phyloP scores from a whole-genome alignment of 2,329 filamentous ascomycete genomes.

The Fusarium globosum region DNA sequence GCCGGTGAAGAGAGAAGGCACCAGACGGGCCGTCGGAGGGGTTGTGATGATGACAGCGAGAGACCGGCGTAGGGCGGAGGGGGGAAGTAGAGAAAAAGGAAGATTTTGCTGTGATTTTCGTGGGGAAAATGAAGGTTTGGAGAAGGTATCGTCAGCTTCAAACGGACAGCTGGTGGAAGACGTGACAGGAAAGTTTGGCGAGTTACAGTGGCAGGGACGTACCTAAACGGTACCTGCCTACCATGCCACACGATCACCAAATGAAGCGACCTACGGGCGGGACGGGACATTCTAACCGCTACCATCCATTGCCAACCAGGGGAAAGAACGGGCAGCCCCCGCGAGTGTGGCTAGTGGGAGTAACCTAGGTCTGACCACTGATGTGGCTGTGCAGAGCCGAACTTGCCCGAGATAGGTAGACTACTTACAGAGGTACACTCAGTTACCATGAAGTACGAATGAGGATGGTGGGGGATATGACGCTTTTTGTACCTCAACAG shows the following conservation, averaged over 20 bases:
- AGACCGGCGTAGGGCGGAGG: background rate
- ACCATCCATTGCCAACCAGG: constrained; percentile 17
- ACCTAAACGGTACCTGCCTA: constrained; percentile 33
- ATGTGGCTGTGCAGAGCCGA: constrained; percentile 23
- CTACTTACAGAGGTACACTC: background rate
- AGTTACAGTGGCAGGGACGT: constrained; percentile 32
- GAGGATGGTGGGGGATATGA: constrained; percentile 27
- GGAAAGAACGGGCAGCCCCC: constrained; percentile 20
- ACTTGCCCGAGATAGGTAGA: background rate
- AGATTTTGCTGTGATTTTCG: constrained; percentile 8
- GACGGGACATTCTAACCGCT: constrained; percentile 25
- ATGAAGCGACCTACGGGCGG: constrained; percentile 9
- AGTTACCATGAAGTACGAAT: background rate
- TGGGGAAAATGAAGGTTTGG: constrained; percentile 15
- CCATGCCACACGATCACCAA: constrained; percentile 9
- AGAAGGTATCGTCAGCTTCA: constrained; percentile 31
- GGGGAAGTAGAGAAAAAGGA: constrained; percentile 4
- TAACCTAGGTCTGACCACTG: background rate
- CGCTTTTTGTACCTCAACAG: constrained; percentile 6
- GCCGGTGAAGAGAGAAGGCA: constrained; percentile 29
- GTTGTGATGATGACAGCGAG: constrained; percentile 3
- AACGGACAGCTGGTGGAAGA: constrained; percentile 29
- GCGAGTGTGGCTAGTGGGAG: constrained; percentile 24
- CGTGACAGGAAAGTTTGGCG: constrained; percentile 41
- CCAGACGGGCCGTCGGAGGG: constrained; percentile 20